Base-by-base conservation (phyloP, 2,329 filamentous ascomycete genomes). In the Epichloe baconii region DNA sequence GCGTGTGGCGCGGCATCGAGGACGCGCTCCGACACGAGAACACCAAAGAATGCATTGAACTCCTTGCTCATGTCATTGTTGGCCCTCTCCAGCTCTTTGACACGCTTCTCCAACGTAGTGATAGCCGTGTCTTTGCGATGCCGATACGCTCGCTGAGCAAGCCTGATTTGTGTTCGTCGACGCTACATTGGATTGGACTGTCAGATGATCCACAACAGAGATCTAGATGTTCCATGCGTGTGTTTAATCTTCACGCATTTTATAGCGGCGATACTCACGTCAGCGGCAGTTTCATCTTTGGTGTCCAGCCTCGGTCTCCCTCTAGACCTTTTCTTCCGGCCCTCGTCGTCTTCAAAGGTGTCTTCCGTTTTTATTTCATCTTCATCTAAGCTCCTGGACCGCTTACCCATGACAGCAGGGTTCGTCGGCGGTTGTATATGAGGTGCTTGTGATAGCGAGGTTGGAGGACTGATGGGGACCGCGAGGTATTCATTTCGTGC, bases 71-170 rank as follows among this genome's bases (percentile, higher is more conserved):
- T 88, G 58, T 85, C 78, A 51, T 85, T 77, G 54, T 90, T 84
- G 21, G 77, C 79, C 14, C 75, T 73, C 53, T 83, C 78, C n/a
- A 94, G 76, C 23, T 79, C 75, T 50, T 81, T 71, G 26, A 91
- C 86, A 54, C 83, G 77, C 50, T 79, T 76, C 62, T 88, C 83
- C 11, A 95, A 73, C 1, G 79, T 80, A 31, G 80, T 77, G 51
- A 95, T 91, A 5, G 86, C 85, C 21, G 78, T 83, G 62, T 95
- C 89, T 67, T 95, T 95, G 48, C 89, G 82, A 60, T 85, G 80
- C 15, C 89, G 80, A 62, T 95, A 95, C 1, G 88, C 88, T 57
- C 88, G 75, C 65, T 95, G 89, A 2, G 89, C 89, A 50, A 91
- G 77, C 23, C 89, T 82, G 56, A 95, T 93, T 64, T 95, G 89